A percentile compares a stretch with the other conserved stretches of the same genome.
Conservation (phyloP, 257 asterid genomes). For the Lycium ferocissimum region DNA sequence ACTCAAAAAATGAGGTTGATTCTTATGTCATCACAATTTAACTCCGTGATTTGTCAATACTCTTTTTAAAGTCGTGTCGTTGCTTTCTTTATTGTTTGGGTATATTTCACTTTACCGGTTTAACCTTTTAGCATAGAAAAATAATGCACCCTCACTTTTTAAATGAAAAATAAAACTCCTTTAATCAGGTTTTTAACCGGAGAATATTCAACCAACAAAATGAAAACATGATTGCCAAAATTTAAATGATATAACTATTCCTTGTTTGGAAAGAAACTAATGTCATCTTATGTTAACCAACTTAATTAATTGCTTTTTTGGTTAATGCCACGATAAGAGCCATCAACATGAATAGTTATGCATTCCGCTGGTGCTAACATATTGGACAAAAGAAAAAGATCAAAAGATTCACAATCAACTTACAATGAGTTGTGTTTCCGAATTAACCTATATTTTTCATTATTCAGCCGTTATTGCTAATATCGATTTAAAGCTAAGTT, state of each 20-base stretch:
- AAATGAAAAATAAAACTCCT: too few relatives aligned
- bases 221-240: not conserved
- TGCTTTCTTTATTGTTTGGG: too few relatives aligned
- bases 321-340: not conserved
- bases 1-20: too few relatives aligned
- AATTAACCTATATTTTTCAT: not conserved
- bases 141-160: too few relatives aligned
- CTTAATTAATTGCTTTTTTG: too few relatives aligned
- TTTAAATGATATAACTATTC: not conserved
- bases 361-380: not conserved
- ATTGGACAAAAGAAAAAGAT: not conserved
- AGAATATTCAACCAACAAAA: not conserved
- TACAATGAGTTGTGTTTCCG: not conserved
- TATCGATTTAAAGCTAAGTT: not conserved
- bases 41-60: too few relatives aligned
- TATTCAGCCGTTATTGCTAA: not conserved
- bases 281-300: not conserved
- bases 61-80: too few relatives aligned
- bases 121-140: too few relatives aligned
- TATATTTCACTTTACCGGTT: too few relatives aligned
- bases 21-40: too few relatives aligned
- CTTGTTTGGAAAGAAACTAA: not conserved
- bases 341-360: not conserved
- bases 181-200: too few relatives aligned
- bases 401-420: not conserved